These are phyloP conservation scores for Chlamydomonas reinhardtii DNA, from an alignment of 163 green algal species.

Conservation along the genomic window DNA sequence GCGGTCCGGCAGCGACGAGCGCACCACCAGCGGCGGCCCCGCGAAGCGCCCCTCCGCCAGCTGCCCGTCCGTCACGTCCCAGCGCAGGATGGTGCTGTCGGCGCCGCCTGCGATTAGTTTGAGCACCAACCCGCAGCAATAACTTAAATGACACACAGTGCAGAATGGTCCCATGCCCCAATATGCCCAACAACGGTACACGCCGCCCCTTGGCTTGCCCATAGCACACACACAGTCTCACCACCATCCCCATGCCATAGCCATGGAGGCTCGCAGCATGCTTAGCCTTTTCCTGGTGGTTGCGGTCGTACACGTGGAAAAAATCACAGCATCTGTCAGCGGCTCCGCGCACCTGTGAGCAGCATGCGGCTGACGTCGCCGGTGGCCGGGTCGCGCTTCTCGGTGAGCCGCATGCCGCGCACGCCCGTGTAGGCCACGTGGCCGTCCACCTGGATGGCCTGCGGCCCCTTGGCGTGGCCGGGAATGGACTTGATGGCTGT, in stretches of 20 bases:
- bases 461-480: slow-evolving; percentile 67
- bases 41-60: slow-evolving; percentile 66
- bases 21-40: slow-evolving; percentile 58
- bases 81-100: slow-evolving; percentile 69
- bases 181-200: too few relatives aligned
- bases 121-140: too few relatives aligned
- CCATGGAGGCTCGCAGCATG: too few relatives aligned
- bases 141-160: too few relatives aligned
- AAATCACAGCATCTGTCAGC: too few relatives aligned
- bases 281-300: too few relatives aligned
- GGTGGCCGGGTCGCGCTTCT: slow-evolving; percentile 4
- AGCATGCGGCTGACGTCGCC: slow-evolving; percentile 48
- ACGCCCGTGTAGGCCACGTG: slow-evolving; percentile 62
- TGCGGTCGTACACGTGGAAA: too few relatives aligned
- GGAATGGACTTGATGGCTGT: slow-evolving; percentile 60
- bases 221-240: too few relatives aligned
- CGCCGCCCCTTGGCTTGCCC: too few relatives aligned
- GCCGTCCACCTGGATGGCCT: slow-evolving; percentile 68
- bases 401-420: slow-evolving; percentile 59
- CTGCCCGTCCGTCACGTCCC: slow-evolving; percentile 69
- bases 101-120: slow-evolving; percentile 57
- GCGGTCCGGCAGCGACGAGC: slow-evolving; percentile 35
- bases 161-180: too few relatives aligned
- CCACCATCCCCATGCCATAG: too few relatives aligned
- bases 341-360: slow-evolving; percentile 61